A percentile compares a stretch with the other conserved stretches of the same genome.
These are phyloP conservation scores for Arachis stenosperma DNA, from an alignment of 306 rosid species.

Conservation along the genomic window DNA sequence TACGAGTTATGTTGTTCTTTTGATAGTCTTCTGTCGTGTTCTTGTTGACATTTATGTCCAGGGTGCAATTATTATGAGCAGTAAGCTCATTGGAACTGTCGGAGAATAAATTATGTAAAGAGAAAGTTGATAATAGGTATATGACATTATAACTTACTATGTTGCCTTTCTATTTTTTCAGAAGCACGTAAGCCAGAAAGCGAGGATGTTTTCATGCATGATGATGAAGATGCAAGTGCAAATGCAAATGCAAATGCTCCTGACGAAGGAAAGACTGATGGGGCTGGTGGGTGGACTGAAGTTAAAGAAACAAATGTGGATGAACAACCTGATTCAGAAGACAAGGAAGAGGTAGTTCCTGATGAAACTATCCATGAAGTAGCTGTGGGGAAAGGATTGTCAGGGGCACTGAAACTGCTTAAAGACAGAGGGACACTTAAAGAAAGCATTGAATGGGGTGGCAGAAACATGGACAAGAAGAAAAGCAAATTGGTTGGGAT, in stretches of 20 bases:
- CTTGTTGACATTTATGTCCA: conserved; percentile 16
- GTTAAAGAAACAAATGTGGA: conserved; percentile 64
- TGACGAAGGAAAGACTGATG: conserved; percentile 55
- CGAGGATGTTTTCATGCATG: conserved; percentile 89
- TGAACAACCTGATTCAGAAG: conserved; percentile 57
- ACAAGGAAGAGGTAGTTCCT: conserved; percentile 62
- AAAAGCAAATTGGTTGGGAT: conserved; percentile 92
- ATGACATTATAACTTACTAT: conserved; percentile 31
- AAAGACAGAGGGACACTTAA: conserved; percentile 93
- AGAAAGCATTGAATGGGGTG: conserved; percentile 95
- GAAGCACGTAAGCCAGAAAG: conserved; percentile 84
- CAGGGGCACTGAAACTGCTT: conserved; percentile 84
- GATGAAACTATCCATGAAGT: conserved; percentile 94
- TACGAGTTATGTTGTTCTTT: conserved; percentile 23
- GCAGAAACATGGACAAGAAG: conserved; percentile 99
- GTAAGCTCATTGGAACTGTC: conserved; percentile 19
- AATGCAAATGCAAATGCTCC: conserved; percentile 57
- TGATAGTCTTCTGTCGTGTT: conserved; percentile 2
- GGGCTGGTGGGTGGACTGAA: conserved; percentile 90
- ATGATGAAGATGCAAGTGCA: conserved; percentile 61
- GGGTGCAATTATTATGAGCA: conserved; percentile 21
- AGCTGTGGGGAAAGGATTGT: conserved; percentile 86
- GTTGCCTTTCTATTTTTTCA: conserved; percentile 48
- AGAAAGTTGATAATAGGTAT: conserved; percentile 21
- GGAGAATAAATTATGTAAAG: conserved; percentile 2